Evolutionary conservation across 148 eudicot genomes (phyloP).

Genomic region (Persicaria tinctoria): DNA sequence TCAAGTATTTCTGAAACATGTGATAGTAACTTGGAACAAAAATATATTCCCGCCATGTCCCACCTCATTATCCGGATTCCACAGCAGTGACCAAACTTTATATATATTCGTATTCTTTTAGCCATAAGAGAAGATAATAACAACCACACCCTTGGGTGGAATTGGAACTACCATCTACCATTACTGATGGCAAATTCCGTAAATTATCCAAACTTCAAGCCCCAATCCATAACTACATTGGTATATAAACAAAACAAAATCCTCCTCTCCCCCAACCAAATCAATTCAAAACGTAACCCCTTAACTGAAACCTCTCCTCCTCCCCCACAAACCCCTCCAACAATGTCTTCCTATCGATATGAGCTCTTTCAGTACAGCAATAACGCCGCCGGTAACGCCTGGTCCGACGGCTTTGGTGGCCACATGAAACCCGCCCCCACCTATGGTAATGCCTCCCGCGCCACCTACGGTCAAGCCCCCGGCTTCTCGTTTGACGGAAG

Average conservation of each 20-base stretch:
- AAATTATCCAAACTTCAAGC: neutral
- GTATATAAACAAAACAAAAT: neutral
- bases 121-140: too few species aligned
- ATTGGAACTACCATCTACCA: too few species aligned
- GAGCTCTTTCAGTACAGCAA: neutral
- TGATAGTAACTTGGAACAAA: too few species aligned
- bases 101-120: too few species aligned
- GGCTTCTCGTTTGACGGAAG: neutral
- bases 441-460: neutral
- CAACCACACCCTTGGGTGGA: too few species aligned
- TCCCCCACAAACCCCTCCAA: too few species aligned
- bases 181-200: neutral
- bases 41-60: too few species aligned
- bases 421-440: too few species aligned
- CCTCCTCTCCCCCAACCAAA: neutral
- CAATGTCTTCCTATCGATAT: neutral
- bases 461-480: neutral
- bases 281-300: neutral
- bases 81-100: too few species aligned
- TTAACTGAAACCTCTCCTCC: too few species aligned
- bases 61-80: too few species aligned
- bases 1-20: too few species aligned
- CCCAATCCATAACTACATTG: neutral
- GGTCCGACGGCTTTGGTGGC: constrained; percentile 2
- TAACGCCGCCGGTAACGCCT: neutral